Evolutionary conservation across 1,284 basidiomycete species (phyloP), one percentile per base, ranked within the genome.

Genomic region (Chondrostereum purpureum): DNA sequence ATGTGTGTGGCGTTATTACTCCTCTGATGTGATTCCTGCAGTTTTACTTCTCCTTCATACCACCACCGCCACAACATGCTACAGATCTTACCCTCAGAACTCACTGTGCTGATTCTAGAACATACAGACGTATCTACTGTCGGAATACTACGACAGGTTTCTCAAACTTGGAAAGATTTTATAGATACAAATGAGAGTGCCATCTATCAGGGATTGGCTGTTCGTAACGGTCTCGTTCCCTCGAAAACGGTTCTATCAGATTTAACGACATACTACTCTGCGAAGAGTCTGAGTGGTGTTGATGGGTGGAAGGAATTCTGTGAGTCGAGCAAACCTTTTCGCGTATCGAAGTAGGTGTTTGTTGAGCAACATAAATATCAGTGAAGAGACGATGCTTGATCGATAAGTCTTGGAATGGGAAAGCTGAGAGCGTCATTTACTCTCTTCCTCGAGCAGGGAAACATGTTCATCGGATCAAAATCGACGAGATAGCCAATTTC

Each of bases 391-490:
- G 68, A 31, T 52, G 67, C 14, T 61, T 67, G 43, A 65, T 81
- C 37, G 66, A 74, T 39, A 63, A 59, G 16, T 75, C 72, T 39
- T 87, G 84, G 85, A 57, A 65, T 4, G 83, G 78, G 4, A 60
- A 64, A 31, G 72, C 64, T 0, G 62, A 67, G 1, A 72, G 72
- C 1, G 49, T 48, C 1, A 55, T 68, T 17, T 64, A 61, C 22
- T 49, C 59, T 11, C 57, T 75, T 43, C 5, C 54, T 13, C 33
- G 46, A 4, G 50, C 68, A 2, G 66, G 70, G 23, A 54, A 52
- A 14, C 54, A 57, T 11, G 75, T 83, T 0, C 83, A 88, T 61
- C 75, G 85, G 4, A 77, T 88, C 63, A 88, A 89, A 59, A 70
- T 84, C 10, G 86, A 88, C 48, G 77, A 83, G 55, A 61, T 66